Base-by-base conservation (phyloP, 1,139 yeast genomes). In the Geotrichum phurueaensis region DNA sequence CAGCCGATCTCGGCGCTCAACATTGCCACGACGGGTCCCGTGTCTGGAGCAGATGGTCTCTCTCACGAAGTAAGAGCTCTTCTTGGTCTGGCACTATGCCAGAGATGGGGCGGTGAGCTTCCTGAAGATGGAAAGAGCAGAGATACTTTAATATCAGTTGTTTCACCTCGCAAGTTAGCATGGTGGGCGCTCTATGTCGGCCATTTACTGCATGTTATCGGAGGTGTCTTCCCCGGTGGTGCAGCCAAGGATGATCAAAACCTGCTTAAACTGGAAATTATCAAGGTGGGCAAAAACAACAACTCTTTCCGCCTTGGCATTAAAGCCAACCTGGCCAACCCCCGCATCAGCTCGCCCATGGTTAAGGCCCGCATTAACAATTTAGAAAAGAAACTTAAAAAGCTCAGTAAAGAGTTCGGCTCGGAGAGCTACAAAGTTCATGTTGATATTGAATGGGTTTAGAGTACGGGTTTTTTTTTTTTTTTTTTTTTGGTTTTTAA, bases 171-270 rank as follows among this genome's bases (percentile, higher is more conserved):
- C 27, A 61, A 64, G 22, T 67, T 72, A 48, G 75, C 71, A 7
- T 85, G 86, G 82, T 85, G 89, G 89, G 84, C 88, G 1, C 78
- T 81, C 66, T 84, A 83, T 66, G 76, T 83, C 64, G 90, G 90
- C 33, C 81, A 84, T 60, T 77, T 85, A 65, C 84, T 85, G 87
- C 85, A 83, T 70, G 86, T 85, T 52, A 81, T 85, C 53, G 86
- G 89, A 69, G 89, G 89, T 68, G 85, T 85, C 56, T 86, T 84
- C 69, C 90, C 90, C 3, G 89, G 89, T 59, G 90, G 89, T 33
- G 83, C 82, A 67, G 84, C 85, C 51, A 77, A 86, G 65, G 85
- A 83, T 33, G 81, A 82, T 45, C 50, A 49, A 12, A 56, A 45
- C 27, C n/a, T 39, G 45, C 23, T 54, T 2, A 53, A 39, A 33